Base-by-base conservation (phyloP, 192 early-diverging fungal species). In the Phlyctochytrium bullatum region DNA sequence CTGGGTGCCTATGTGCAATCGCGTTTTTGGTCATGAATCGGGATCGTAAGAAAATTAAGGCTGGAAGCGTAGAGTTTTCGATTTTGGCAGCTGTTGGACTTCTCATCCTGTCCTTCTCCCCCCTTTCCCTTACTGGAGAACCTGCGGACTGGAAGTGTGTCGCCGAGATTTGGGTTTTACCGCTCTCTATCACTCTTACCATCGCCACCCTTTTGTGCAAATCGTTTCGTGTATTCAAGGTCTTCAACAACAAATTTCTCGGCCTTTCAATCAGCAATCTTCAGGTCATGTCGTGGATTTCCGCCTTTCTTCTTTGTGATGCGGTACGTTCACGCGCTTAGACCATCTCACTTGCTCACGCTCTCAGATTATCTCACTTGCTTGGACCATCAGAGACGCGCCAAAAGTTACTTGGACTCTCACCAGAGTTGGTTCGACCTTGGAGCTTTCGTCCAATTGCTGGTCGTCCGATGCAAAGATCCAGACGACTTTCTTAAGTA, bases 141-240 rank as follows among this genome's bases (percentile, higher is more conserved):
- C 61, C 61, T 17, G n/a, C 61, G 16, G 34, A 62, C 25, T 17
- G 28, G 28, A 40, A 36, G 20, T 62, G 61, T 32, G 32, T 62
- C 10, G 16, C 32, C 10, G 61, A 62, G 32, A 62, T 62, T 20
- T 62, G 61, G 61, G 6, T 62, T 3, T 20, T 62, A 4, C 61
- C 61, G 25, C 6, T 32, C 17, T 17, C 52, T 10, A 28, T 65
- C 36, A n/a, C 52, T 3, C 4, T 65, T 61, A 12, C 31, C 6
- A 62, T 65, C 4, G 64, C 10, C 3, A 64, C 10, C 3, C 36
- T 65, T 6, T 14, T 65, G 20, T 14, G 16, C 30, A 65, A 65
- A 29, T 27, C 14, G 16, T 65, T 20, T 58, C 59, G 64, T 17
- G 61, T 65, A 10, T 65, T 16, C 32, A 12, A 29, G 10, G 31